Evolutionary conservation across 2,329 filamentous ascomycete species (phyloP).

Genomic region (Cordyceps militaris): DNA sequence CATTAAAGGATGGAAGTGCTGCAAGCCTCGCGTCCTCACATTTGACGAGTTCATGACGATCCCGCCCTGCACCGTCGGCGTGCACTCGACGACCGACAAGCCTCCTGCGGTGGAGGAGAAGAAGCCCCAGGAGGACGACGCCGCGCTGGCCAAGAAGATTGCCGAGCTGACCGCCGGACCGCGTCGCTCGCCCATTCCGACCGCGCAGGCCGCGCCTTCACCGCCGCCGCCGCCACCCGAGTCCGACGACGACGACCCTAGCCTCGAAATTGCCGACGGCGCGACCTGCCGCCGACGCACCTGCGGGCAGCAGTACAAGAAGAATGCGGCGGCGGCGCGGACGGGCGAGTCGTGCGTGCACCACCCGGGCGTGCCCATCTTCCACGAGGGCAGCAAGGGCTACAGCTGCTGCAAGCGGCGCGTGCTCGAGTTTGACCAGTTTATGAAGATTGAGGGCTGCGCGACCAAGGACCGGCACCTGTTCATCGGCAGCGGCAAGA

Average conservation of each 20-base stretch:
- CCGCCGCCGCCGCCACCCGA: slow-evolving; percentile 60
- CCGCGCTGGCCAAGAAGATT: slow-evolving; percentile 35
- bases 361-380: slow-evolving; percentile 85
- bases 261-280: slow-evolving; percentile 63
- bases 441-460: slow-evolving; percentile 92
- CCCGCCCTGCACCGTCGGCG: slow-evolving; percentile 84
- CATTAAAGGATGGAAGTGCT: slow-evolving; percentile 87
- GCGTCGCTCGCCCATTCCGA: slow-evolving; percentile 32
- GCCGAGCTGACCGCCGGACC: slow-evolving; percentile 47
- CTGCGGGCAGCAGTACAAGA: slow-evolving; percentile 62
- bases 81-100: slow-evolving; percentile 79
- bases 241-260: slow-evolving; percentile 81
- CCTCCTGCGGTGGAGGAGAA: slow-evolving; percentile 58
- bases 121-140: slow-evolving; percentile 39
- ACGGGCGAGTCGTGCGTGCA: slow-evolving; percentile 74
- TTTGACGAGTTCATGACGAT: slow-evolving; percentile 98
- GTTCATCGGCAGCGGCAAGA: slow-evolving; percentile 72
- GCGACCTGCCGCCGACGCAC: slow-evolving; percentile 70
- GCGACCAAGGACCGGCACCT: slow-evolving; percentile 73
- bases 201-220: slow-evolving; percentile 38
- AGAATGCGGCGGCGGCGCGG: slow-evolving; percentile 43
- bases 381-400: slow-evolving; percentile 97
- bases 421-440: slow-evolving; percentile 95
- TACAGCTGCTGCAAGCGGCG: slow-evolving; percentile 95
- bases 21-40: slow-evolving; percentile 90